Base-by-base conservation (phyloP, 345 rosid species). In the Arabis hirsuta region DNA sequence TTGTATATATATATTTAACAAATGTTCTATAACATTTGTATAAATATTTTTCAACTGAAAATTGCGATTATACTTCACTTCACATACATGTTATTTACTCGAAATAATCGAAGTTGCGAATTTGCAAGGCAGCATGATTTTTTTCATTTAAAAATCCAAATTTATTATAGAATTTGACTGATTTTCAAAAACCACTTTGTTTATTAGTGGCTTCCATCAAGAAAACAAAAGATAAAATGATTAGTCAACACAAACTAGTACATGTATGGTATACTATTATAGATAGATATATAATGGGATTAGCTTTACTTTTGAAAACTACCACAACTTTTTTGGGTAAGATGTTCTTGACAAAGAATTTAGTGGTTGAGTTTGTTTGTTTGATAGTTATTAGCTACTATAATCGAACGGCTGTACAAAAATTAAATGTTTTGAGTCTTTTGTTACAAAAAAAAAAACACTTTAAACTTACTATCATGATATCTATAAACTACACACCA, bases 291-390 rank as follows among this genome's bases (percentile, higher is more conserved):
- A 22, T 22, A 62, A 27, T 62, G 29, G 27, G 62, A 62, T 11
- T 44, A 44, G 39, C 47, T 72, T 44, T 44, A 43, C 62, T 53
- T 72, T 54, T 53, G 69, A 44, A 24, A 62, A 54, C 39, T 53
- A 32, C 48, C 45, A 34, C 27, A 22, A 22, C 76, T 44, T 22
- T 24, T 62, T 63, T 46, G 63, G 55, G 50, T 72, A 54, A 72
- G 48, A 72, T 54, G 38, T 62, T 54, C 20, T 62, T 44, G 63
- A 72, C 56, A 72, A 53, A 54, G 70, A 72, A 72, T 72, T 52
- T 11, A 63, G 70, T 62, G 36, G 75, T 60, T 48, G 51, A 70
- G 65, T 34, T 69, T 48, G 29, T 32, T 34, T 46, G 38, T 20
- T 14, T 46, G 41, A 59, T 10, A 8, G 41, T 22, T 46, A 48